Percentiles rank a stretch among this genome's conserved stretches.
phyloP scores from a whole-genome alignment of 2,329 filamentous ascomycete species.

The Penicillium sp. region DNA sequence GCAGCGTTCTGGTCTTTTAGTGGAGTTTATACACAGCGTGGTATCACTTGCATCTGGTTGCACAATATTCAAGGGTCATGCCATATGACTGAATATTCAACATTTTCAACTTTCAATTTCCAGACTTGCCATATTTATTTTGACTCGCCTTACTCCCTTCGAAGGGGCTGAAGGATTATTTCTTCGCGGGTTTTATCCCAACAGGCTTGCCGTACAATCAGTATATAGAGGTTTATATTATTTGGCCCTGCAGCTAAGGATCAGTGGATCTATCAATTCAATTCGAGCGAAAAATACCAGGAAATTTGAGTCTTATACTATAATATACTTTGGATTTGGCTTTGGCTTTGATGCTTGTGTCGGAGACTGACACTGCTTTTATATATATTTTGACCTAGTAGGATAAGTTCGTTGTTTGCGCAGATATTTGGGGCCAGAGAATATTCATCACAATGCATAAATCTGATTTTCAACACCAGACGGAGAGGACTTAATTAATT shows the following conservation, averaged over 20 bases:
- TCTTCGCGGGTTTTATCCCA: not conserved
- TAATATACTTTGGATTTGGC: not conserved
- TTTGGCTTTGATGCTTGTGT: not conserved
- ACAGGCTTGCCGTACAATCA: not conserved
- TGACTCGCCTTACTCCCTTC: not conserved
- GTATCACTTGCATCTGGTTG: not conserved
- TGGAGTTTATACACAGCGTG: not conserved
- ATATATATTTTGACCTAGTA: not conserved
- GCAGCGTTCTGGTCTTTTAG: not conserved
- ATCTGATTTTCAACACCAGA: not conserved
- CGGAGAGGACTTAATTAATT: not conserved
- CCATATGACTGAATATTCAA: not conserved
- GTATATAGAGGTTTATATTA: not conserved
- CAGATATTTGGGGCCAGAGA: not conserved
- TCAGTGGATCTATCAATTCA: not conserved
- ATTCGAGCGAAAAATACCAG: not conserved
- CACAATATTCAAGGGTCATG: not conserved
- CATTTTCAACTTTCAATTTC: not conserved
- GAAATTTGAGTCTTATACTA: not conserved
- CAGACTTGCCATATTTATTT: not conserved
- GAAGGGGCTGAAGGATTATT: not conserved
- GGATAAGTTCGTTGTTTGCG: no score
- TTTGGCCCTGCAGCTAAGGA: not conserved
- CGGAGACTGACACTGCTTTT: no score
- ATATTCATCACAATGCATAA: not conserved